These are phyloP conservation scores for Spergularia azorica DNA, from an alignment of 179 eudicot species.

Conservation along the genomic window DNA sequence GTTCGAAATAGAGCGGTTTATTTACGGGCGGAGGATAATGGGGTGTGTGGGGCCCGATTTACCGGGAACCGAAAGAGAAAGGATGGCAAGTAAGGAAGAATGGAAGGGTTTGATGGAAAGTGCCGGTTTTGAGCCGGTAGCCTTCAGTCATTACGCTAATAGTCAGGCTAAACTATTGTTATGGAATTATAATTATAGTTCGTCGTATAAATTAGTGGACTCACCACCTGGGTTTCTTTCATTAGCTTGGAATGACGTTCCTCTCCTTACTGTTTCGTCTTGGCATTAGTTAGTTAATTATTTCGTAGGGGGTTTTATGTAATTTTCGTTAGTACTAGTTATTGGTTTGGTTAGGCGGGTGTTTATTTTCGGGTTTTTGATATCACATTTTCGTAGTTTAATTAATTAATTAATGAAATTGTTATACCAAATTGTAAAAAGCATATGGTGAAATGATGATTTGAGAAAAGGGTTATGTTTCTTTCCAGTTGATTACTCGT, in stretches of 20 bases:
- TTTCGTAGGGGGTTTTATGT: too few species aligned
- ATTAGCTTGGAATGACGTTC: slow-evolving; percentile 77
- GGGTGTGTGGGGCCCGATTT: slow-evolving; percentile 57
- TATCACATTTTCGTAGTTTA: neutral
- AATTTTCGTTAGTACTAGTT: neutral
- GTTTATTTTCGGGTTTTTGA: too few species aligned
- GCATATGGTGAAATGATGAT: slow-evolving; percentile 22
- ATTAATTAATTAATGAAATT: neutral
- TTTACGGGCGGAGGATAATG: slow-evolving; percentile 65
- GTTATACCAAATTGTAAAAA: slow-evolving; percentile 28
- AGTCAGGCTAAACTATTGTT: slow-evolving; percentile 83
- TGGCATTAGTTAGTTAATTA: slow-evolving; percentile 46
- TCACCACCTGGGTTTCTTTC: slow-evolving; percentile 72
- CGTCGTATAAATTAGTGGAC: slow-evolving; percentile 50
- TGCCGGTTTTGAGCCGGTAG: slow-evolving; percentile 62
- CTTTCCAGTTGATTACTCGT: neutral
- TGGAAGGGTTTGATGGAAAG: slow-evolving; percentile 69
- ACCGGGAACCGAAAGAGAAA: slow-evolving; percentile 44
- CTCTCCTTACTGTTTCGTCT: slow-evolving; percentile 80
- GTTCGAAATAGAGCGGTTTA: slow-evolving; percentile 49
- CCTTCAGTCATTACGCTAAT: slow-evolving; percentile 75
- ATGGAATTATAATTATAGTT: slow-evolving; percentile 78
- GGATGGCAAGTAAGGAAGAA: slow-evolving; percentile 64
- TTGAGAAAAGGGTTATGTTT: neutral
- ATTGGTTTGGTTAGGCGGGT: neutral